Conservation (phyloP, 176 grass and related monocot genomes). For the Eragrostis curvula region DNA sequence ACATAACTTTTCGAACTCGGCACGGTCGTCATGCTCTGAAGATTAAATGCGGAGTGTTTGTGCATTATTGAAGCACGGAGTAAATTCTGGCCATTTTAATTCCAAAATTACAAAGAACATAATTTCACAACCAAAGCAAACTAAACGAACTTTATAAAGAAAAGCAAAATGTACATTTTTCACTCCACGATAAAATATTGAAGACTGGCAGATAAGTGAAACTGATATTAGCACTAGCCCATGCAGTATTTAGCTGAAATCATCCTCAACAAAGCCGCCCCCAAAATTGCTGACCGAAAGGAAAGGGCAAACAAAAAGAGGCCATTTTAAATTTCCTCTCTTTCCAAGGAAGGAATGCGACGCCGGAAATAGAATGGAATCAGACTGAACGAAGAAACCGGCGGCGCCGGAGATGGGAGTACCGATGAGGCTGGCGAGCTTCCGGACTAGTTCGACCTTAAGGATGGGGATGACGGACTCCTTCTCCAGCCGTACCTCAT, state of each 20-base stretch:
- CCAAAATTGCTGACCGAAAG: background rate
- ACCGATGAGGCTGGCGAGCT: slow-evolving; percentile 76
- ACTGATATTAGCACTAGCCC: no score
- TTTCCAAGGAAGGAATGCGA: background rate
- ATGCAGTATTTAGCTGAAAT: no score
- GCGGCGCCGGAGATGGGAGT: background rate
- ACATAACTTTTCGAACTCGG: slow-evolving; percentile 72
- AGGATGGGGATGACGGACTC: slow-evolving; percentile 88
- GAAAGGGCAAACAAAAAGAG: background rate
- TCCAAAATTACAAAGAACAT: background rate
- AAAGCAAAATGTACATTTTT: background rate
- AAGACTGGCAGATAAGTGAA: no score
- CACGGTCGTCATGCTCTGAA: slow-evolving; percentile 63
- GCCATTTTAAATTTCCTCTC: background rate
- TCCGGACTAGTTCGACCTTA: slow-evolving; percentile 77
- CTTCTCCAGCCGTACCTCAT: slow-evolving; percentile 63
- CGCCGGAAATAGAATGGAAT: background rate
- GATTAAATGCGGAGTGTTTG: slow-evolving; percentile 5
- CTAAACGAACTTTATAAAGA: background rate
- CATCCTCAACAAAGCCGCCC: no score
- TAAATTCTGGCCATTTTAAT: background rate
- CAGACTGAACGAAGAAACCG: background rate
- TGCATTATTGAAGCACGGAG: background rate
- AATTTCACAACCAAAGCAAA: background rate
- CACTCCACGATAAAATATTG: background rate